Evolutionary conservation across 139 green algal species (phyloP).

Genomic region (Chlorella sp.): DNA sequence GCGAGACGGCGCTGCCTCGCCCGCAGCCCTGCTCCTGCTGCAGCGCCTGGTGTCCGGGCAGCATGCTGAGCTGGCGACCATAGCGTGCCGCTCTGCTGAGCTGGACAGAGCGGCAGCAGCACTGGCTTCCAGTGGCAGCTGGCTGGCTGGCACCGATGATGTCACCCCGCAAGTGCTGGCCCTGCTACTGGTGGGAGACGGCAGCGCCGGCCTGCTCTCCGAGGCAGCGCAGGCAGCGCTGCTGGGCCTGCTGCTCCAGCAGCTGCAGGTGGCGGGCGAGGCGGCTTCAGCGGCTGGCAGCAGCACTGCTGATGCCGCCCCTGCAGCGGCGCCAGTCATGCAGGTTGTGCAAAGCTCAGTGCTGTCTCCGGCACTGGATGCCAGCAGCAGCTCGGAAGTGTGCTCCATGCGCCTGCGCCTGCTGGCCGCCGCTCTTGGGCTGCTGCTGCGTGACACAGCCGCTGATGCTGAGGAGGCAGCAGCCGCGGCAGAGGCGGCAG

Average conservation of each 20-base stretch:
- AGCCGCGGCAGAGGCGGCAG: neutral
- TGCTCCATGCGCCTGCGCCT: neutral
- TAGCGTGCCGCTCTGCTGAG: neutral
- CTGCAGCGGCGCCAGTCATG: neutral
- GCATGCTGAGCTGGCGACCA: neutral
- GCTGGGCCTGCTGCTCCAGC: neutral
- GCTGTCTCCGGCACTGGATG: constrained; percentile 5
- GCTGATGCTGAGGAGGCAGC: neutral
- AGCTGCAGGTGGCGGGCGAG: neutral
- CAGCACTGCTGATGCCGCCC: neutral
- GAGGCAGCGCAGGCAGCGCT: neutral
- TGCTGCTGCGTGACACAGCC: constrained; percentile 13
- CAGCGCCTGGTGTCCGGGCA: neutral
- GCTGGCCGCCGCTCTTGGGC: neutral
- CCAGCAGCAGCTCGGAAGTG: neutral
- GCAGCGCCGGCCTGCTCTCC: constrained; percentile 10
- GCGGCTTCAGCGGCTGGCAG: neutral
- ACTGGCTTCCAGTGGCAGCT: neutral
- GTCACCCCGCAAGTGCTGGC: neutral
- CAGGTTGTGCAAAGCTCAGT: neutral
- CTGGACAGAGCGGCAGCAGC: constrained; percentile 15
- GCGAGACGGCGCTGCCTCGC: neutral
- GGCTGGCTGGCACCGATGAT: neutral
- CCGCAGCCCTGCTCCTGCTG: neutral
- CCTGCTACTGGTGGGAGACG: constrained; percentile 14